Evolutionary conservation across 192 early-diverging fungal species (phyloP), one percentile per base, ranked within the genome.

Genomic region (Chytriomyces sp.): DNA sequence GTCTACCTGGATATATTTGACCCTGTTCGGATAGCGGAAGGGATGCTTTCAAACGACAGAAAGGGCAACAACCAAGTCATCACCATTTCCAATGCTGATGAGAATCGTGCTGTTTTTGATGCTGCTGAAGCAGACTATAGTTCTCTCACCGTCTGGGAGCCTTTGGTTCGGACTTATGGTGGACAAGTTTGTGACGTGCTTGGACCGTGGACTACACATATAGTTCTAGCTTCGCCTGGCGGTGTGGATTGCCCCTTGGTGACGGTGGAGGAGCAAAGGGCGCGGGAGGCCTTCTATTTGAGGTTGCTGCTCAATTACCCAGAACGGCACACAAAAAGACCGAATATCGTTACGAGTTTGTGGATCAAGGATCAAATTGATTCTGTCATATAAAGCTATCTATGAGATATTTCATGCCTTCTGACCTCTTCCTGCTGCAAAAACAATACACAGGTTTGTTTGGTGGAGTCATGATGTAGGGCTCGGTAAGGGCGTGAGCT

Each of bases 1-100:
- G 64, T 70, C 14, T 82, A 79, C 40, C 52, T 82, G 14, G 81
- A 82, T 62, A 44, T 57, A 10, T 68, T 30, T 28, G 31, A 38
- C 2, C 38, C 54, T 19, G 25, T 80, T 14, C 65, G 53, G 5
- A 62, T 81, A 6, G 28, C 68, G 28, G 12, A 38, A 14, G 4
- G 26, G 6, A 75, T 70, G 77, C 31, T 70, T 4, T 33, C 30
- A 26, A 56, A 39, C 32, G 39, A 25, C 3, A 2, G n/a, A 34
- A 8, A 22, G 10, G 25, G 49, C 28, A 14, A 34, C 12, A 31
- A 38, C 5, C 26, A 19, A 5, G 37, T 14, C 8, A 30, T 52
- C n/a, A 38, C 60, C 6, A 61, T 63, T 57, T n/a, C 39, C 3
- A 49, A 68, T 25, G 37, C 49, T 3, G 66, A 59, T 41, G 56